Evolutionary conservation across 257 asterid species (phyloP).

Genomic region (Solanum peruvianum): DNA sequence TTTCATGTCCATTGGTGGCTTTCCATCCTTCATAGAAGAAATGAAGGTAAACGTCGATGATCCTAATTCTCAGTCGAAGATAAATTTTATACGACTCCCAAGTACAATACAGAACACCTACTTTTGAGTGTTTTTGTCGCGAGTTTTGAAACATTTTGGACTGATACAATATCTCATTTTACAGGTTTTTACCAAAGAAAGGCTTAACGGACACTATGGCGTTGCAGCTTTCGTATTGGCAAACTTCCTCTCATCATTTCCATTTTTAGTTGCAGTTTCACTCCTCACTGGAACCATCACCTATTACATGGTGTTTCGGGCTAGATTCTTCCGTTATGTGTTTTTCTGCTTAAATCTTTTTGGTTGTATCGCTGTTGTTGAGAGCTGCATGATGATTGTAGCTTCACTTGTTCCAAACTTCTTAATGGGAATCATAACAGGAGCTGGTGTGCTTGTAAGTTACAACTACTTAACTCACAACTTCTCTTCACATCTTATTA

Average conservation of each 20-base stretch:
- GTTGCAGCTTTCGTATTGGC: constrained; percentile 66
- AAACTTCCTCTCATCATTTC: constrained; percentile 75
- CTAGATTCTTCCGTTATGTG: constrained; percentile 44
- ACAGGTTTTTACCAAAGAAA: constrained; percentile 69
- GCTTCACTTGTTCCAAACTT: constrained; percentile 89
- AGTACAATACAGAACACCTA: neutral
- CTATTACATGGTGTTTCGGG: constrained; percentile 61
- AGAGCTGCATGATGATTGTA: constrained; percentile 91
- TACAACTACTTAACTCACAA: neutral
- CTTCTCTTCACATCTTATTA: neutral
- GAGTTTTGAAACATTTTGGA: neutral
- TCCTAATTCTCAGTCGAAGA: neutral
- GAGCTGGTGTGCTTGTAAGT: constrained; percentile 93
- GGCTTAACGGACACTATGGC: constrained; percentile 85
- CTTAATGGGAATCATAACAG: constrained; percentile 86
- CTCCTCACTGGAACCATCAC: constrained; percentile 57
- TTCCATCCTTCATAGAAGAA: constrained; percentile 90
- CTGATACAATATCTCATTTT: neutral
- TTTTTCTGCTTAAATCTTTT: constrained; percentile 68
- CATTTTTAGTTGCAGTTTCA: constrained; percentile 62
- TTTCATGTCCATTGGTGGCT: constrained; percentile 96
- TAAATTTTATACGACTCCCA: neutral
- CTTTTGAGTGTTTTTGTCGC: neutral
- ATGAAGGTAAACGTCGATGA: constrained; percentile 43
- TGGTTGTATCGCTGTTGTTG: constrained; percentile 83